Evolutionary conservation across 331 rosid species (phyloP), one percentile per base, ranked within the genome.

Genomic region (Rhamnella rubrinervis): DNA sequence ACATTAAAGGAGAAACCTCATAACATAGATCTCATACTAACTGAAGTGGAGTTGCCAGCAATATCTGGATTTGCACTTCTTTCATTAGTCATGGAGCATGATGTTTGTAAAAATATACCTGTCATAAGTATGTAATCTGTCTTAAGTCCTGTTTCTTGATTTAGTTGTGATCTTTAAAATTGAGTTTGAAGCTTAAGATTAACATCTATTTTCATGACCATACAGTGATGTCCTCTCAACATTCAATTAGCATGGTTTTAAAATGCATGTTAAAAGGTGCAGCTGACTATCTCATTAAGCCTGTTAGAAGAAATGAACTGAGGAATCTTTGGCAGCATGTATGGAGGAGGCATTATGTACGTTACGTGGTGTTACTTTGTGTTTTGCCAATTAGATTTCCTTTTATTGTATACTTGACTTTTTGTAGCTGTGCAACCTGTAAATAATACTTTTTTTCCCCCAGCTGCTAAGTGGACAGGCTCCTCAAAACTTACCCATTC

Each of bases 141-240:
- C 20, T 53, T 11, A 38, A 47, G 19, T 73, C 21, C 6, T 50
- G 14, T 31, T 8, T 51, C n/a, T 19, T 73, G 10, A 6, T 39
- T 52, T 19, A 2, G 28, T 51, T 63, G 19, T 19, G 65, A 16
- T 40, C 8, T 15, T 18, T 25, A 46, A 41, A 25, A 52, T 67
- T 44, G 58, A 17, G 21, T 49, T 2, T 21, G 58, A 75, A 60
- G 57, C 64, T 68, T 35, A 74, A 59, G 49, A 63, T 46, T 67
- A 12, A 46, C 12, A 21, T 72, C 39, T 73, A 26, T 51, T 76
- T 31, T 67, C 73, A 21, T 56, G 80, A 14, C 14, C 21, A 16
- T 82, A 75, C 80, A 88, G 97, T 91, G 96, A 91, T 91, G 96
- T 88, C 95, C 70, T 81, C 91, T 59, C 85, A 81, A 7, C 86